These are phyloP conservation scores for Aristolochia contorta DNA, from an alignment of 164 flowering plant genomes.

Conservation along the genomic window DNA sequence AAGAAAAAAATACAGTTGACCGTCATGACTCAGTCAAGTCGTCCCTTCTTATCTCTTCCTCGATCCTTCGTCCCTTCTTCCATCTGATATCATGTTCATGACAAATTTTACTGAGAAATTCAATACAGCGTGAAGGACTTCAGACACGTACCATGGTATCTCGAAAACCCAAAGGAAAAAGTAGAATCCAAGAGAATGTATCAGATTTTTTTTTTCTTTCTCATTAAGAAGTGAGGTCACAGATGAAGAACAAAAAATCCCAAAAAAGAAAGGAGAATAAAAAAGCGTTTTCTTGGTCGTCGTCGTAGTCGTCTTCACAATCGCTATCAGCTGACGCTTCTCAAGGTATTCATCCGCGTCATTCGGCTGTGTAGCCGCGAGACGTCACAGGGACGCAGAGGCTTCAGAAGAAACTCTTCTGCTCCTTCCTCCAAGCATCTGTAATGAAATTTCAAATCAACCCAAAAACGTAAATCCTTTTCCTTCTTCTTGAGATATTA, in stretches of 20 bases:
- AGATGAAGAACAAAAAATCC: neutral
- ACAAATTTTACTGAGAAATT: neutral
- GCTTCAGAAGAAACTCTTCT: slow-evolving; percentile 60
- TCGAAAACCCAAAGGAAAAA: neutral
- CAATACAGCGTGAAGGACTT: neutral
- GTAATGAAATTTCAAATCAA: neutral
- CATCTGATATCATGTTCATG: neutral
- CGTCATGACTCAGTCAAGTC: neutral
- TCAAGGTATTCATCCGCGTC: slow-evolving; percentile 8
- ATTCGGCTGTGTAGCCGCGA: slow-evolving; percentile 26
- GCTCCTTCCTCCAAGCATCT: slow-evolving; percentile 83
- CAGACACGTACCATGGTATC: neutral
- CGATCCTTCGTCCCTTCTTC: neutral
- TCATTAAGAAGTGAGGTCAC: neutral
- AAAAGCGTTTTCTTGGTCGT: too few species aligned
- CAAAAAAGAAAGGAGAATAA: neutral
- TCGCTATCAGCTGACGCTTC: neutral
- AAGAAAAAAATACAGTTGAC: too few species aligned
- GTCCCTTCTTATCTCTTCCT: neutral
- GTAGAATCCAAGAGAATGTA: neutral
- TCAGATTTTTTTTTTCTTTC: neutral
- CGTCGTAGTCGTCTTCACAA: too few species aligned
- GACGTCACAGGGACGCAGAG: slow-evolving; percentile 55
- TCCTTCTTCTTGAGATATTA: too few species aligned
- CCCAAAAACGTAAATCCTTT: too few species aligned